A percentile compares a stretch with the other conserved stretches of the same genome.
Conservation (phyloP, 192 early-diverging fungal species). For the Pilobolus umbonatus region DNA sequence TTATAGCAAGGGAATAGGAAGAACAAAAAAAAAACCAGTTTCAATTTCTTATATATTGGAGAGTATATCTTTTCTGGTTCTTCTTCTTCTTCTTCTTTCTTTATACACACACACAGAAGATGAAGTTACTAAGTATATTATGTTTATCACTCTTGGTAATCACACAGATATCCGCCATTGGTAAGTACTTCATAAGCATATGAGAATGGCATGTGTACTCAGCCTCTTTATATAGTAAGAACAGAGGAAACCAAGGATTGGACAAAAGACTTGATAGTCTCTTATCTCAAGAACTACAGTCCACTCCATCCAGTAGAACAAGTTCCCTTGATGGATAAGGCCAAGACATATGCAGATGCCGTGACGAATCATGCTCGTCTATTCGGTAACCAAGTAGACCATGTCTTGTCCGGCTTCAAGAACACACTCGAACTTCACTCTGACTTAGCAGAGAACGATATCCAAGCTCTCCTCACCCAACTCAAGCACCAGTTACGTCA, state of each 20-base stretch:
- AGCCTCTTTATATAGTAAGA: too few species aligned
- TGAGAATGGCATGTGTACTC: too few species aligned
- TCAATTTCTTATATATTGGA: too few species aligned
- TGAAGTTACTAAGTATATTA: too few species aligned
- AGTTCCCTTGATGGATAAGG: not conserved
- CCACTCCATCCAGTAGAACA: not conserved
- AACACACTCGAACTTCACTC: not conserved
- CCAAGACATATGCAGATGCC: constrained; percentile 5
- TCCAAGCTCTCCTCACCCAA: not conserved
- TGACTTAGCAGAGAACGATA: not conserved
- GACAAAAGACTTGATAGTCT: not conserved
- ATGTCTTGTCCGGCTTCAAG: not conserved
- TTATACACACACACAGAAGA: not conserved
- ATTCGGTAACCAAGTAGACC: constrained; percentile 1
- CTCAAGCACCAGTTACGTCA: constrained; percentile 4
- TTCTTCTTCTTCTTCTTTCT: constrained; percentile 8
- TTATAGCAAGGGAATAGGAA: too few species aligned
- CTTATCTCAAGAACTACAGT: not conserved
- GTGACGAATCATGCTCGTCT: not conserved
- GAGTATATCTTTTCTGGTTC: not conserved
- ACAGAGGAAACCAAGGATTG: not conserved
- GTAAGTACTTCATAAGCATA: too few species aligned
- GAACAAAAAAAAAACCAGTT: too few species aligned
- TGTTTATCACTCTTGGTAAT: too few species aligned
- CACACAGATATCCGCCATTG: too few species aligned